These are phyloP conservation scores for Haplosporangium sp. DNA, from an alignment of 371 early-diverging fungal species.

Conservation along the genomic window DNA sequence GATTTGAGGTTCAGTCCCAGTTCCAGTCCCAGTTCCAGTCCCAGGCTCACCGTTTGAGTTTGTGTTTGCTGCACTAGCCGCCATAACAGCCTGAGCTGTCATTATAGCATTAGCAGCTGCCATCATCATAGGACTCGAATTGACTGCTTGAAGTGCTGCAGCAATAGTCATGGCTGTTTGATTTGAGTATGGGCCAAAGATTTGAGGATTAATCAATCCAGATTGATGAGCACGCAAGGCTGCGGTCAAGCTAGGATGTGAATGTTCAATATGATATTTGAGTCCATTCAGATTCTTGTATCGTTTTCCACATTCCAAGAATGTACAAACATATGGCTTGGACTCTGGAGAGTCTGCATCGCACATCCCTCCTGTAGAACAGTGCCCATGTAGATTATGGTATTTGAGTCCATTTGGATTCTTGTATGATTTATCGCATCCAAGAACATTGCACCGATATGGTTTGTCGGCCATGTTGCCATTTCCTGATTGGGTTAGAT, in stretches of 20 bases:
- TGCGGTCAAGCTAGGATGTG: conserved; percentile 66
- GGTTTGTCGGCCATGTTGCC: conserved; percentile 68
- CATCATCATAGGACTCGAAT: conserved; percentile 42
- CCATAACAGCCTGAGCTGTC: conserved; percentile 25
- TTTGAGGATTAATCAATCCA: conserved; percentile 25
- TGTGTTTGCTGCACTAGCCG: conserved; percentile 8
- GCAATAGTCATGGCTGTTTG: conserved; percentile 44
- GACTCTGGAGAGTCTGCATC: conserved; percentile 58
- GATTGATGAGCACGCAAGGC: conserved; percentile 41
- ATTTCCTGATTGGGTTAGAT: conserved; percentile 23
- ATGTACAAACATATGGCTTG: conserved; percentile 90
- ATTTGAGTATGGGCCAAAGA: conserved; percentile 37
- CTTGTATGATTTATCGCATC: conserved; percentile 94
- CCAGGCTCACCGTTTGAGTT: background rate
- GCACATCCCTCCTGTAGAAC: conserved; percentile 52
- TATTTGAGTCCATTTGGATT: conserved; percentile 95
- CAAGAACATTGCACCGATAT: conserved; percentile 82
- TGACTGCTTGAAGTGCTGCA: conserved; percentile 34
- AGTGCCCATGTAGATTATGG: conserved; percentile 84
- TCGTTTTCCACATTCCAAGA: conserved; percentile 88
- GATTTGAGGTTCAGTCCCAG: background rate
- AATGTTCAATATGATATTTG: conserved; percentile 93
- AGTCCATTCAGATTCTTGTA: conserved; percentile 99
- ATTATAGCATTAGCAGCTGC: conserved; percentile 37
- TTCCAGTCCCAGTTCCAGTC: background rate